These are phyloP conservation scores for Aquilaria sinensis DNA, from an alignment of 345 rosid genomes.

Conservation along the genomic window DNA sequence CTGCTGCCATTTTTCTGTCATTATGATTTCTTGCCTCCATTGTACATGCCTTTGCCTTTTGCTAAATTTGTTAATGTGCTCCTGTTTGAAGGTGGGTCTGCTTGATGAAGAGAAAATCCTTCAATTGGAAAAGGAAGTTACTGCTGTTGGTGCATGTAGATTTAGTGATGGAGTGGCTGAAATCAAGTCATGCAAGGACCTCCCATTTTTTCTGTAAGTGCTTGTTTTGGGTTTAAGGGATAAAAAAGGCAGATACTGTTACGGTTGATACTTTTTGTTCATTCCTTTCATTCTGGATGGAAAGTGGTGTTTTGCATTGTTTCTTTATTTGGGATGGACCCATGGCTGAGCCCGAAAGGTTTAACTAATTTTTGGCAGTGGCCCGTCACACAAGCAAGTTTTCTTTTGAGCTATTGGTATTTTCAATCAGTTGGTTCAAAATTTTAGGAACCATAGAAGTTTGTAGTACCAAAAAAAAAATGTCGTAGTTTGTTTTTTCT, in stretches of 20 bases:
- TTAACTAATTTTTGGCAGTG: too few species aligned
- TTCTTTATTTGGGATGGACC: too few species aligned
- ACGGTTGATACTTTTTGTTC: too few species aligned
- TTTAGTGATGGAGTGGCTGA: constrained; percentile 60
- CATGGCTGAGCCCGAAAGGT: too few species aligned
- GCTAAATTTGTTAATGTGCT: neutral
- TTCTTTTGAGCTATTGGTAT: too few species aligned
- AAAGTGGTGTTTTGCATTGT: too few species aligned
- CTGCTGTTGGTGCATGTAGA: constrained; percentile 60
- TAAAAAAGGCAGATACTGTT: neutral
- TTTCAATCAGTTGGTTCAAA: too few species aligned
- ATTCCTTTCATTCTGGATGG: too few species aligned
- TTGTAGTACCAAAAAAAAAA: too few species aligned
- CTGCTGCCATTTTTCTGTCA: neutral
- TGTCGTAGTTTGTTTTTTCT: neutral
- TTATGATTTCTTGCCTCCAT: neutral
- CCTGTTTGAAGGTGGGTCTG: constrained; percentile 58
- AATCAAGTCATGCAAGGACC: constrained; percentile 76
- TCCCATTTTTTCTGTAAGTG: constrained; percentile 90
- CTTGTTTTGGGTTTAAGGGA: neutral
- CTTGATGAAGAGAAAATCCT: constrained; percentile 94
- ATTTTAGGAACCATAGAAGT: too few species aligned
- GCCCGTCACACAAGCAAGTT: too few species aligned
- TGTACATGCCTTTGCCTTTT: neutral
- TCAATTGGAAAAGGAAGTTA: constrained; percentile 63